Conservation (phyloP, 2,329 filamentous ascomycete genomes). For the Stylonectria norvegica region DNA sequence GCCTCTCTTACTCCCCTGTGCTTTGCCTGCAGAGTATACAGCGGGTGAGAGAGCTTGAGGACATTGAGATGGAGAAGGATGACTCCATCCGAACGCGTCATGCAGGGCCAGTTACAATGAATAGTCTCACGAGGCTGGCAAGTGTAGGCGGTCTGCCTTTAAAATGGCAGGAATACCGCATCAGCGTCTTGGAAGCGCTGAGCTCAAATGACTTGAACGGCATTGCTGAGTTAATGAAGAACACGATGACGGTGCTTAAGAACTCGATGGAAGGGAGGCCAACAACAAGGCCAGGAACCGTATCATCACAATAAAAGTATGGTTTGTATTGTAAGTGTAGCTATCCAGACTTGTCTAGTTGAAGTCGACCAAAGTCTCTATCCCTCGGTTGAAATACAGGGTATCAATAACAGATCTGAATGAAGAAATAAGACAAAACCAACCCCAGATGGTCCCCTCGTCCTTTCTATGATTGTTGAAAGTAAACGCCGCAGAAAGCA, state of each 20-base stretch:
- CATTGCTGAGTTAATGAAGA: slow-evolving; percentile 70
- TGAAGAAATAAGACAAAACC: slow-evolving; percentile 8
- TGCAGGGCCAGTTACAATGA: slow-evolving; percentile 67
- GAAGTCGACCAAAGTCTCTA: slow-evolving; percentile 24
- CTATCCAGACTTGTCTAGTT: slow-evolving; percentile 28
- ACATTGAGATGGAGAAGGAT: slow-evolving; percentile 44
- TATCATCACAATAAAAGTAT: neutral
- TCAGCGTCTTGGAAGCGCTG: slow-evolving; percentile 67
- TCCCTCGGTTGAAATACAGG: slow-evolving; percentile 34
- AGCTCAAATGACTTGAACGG: slow-evolving; percentile 62
- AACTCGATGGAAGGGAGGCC: slow-evolving; percentile 38
- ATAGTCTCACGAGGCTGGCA: slow-evolving; percentile 59
- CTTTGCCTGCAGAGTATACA: slow-evolving; percentile 54
- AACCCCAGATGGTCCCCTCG: slow-evolving; percentile 8
- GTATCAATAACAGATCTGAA: slow-evolving; percentile 30
- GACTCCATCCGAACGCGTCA: slow-evolving; percentile 48
- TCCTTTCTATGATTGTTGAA: slow-evolving; percentile 29
- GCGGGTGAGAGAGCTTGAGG: slow-evolving; percentile 55
- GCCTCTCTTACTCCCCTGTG: slow-evolving; percentile 56
- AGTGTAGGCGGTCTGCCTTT: slow-evolving; percentile 63
- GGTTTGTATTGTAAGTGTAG: slow-evolving; percentile 1
- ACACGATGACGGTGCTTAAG: slow-evolving; percentile 74
- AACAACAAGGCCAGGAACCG: slow-evolving; percentile 3
- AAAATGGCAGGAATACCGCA: slow-evolving; percentile 70
- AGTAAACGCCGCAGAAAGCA: slow-evolving; percentile 25